Conservation (phyloP, 164 flowering plant genomes). For the Buxus sempervirens region DNA sequence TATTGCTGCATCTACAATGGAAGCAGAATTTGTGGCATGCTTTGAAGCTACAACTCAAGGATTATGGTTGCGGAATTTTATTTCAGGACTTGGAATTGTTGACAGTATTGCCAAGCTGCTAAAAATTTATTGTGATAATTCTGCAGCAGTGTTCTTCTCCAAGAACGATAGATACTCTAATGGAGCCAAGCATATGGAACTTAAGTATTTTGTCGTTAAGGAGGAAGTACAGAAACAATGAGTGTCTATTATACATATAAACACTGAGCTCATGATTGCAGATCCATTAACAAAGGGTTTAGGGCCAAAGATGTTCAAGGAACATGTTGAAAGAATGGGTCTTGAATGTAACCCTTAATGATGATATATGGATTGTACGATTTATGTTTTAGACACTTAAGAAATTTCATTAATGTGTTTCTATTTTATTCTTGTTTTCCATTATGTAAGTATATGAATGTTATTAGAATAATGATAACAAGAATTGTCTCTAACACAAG, state of each 20-base stretch:
- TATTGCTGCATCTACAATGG: slow-evolving; percentile 9
- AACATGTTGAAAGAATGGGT: slow-evolving; percentile 9
- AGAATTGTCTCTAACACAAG: too few relatives aligned
- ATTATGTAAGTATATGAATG: too few relatives aligned
- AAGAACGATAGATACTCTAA: slow-evolving; percentile 2
- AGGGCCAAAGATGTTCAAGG: background rate
- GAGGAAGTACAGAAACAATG: slow-evolving; percentile 5
- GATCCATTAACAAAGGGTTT: slow-evolving; percentile 1
- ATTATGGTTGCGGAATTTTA: slow-evolving; percentile 12
- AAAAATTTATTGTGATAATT: background rate
- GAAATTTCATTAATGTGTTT: background rate
- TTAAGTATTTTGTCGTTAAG: slow-evolving; percentile 6
- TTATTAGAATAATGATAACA: too few relatives aligned
- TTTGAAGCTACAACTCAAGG: slow-evolving; percentile 7
- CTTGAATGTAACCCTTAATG: background rate
- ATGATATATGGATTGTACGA: background rate
- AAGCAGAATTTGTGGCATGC: slow-evolving; percentile 15
- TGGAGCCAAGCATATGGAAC: slow-evolving; percentile 4
- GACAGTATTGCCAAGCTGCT: background rate
- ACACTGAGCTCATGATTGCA: background rate
- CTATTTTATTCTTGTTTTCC: too few relatives aligned
- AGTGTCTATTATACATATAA: background rate
- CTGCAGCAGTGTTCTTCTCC: too few relatives aligned
- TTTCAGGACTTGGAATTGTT: slow-evolving; percentile 13
- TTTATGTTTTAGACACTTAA: background rate